Evolutionary conservation across 2,329 filamentous ascomycete genomes (phyloP).

Genomic region (Xylaria sp.): DNA sequence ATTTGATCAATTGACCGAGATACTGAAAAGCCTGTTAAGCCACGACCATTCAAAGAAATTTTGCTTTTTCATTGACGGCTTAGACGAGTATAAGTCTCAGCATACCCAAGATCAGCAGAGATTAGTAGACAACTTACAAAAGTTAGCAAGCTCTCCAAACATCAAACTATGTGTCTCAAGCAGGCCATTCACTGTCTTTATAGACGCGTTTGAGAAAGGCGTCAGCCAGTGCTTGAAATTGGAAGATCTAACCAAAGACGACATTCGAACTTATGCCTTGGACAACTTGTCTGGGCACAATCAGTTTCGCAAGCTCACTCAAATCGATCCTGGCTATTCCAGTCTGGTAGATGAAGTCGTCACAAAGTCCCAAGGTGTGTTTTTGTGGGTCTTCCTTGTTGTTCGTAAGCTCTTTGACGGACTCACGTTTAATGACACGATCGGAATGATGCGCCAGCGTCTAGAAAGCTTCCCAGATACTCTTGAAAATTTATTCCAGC

Average conservation of each 20-base stretch:
- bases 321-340: background rate
- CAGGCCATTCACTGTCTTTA: constrained; percentile 11
- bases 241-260: constrained; percentile 10
- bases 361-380: constrained; percentile 45
- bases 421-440: constrained; percentile 35
- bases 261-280: constrained; percentile 5
- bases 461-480: constrained; percentile 34
- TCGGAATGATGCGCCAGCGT: constrained; percentile 10
- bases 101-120: background rate
- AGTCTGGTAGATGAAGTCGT: constrained; percentile 37
- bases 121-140: background rate
- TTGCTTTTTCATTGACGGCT: constrained; percentile 30
- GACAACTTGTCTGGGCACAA: constrained; percentile 2
- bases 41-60: constrained; percentile 1
- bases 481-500: constrained; percentile 34
- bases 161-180: constrained; percentile 27
- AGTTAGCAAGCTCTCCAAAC: background rate
- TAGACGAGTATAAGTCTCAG: constrained; percentile 25
- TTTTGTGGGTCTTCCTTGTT: constrained; percentile 48
- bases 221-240: background rate
- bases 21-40: background rate
- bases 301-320: background rate
- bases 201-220: constrained; percentile 12
- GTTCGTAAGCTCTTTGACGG: constrained; percentile 40
- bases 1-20: background rate